Evolutionary conservation across 108 stramenopile genomes (phyloP).

Genomic region (Cyclotella distinguenda): DNA sequence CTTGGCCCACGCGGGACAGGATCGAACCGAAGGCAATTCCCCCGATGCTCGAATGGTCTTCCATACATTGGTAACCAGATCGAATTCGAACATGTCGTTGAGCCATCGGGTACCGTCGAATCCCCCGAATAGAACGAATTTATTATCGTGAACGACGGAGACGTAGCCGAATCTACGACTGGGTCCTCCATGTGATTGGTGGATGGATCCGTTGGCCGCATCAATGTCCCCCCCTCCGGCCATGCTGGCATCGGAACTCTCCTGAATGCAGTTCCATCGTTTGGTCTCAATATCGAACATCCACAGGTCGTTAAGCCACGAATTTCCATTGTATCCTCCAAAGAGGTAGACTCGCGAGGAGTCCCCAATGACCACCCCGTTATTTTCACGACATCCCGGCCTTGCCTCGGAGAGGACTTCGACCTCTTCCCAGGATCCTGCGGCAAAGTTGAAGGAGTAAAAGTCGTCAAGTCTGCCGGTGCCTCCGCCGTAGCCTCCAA

Average conservation of each 20-base stretch:
- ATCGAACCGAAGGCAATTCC: slow-evolving; percentile 67
- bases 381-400: slow-evolving; percentile 87
- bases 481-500: slow-evolving; percentile 78
- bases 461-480: slow-evolving; percentile 91
- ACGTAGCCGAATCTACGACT: slow-evolving; percentile 91
- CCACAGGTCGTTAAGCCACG: slow-evolving; percentile 93
- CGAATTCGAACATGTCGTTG: slow-evolving; percentile 87
- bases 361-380: slow-evolving; percentile 77
- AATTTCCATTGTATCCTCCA: slow-evolving; percentile 84
- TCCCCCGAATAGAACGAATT: slow-evolving; percentile 90
- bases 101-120: slow-evolving; percentile 87
- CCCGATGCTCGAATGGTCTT: slow-evolving; percentile 54
- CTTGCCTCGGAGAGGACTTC: slow-evolving; percentile 60
- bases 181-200: slow-evolving; percentile 36
- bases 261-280: slow-evolving; percentile 81
- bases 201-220: slow-evolving; percentile 2
- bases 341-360: slow-evolving; percentile 82
- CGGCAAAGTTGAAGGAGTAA: slow-evolving; percentile 74
- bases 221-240: neutral
- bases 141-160: slow-evolving; percentile 83
- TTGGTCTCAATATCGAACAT: slow-evolving; percentile 81
- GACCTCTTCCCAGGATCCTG: slow-evolving; percentile 68
- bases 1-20: slow-evolving; percentile 89
- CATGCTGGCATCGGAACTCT: slow-evolving; percentile 46
- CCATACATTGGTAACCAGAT: slow-evolving; percentile 76